phyloP scores from a whole-genome alignment of 2,329 filamentous ascomycete species.

The Epichloe coenophiala region DNA sequence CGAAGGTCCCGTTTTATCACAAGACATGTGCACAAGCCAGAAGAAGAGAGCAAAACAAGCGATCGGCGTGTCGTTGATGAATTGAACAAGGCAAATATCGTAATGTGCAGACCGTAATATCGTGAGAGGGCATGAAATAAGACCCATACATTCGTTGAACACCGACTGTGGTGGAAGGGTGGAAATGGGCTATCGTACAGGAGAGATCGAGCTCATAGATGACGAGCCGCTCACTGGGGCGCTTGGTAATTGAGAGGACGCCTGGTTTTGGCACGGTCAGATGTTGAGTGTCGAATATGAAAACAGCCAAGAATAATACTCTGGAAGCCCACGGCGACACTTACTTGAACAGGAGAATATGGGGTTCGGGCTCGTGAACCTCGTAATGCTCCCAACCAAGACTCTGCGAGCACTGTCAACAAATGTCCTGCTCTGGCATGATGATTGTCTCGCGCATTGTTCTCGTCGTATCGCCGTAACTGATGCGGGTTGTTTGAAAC shows the following conservation, averaged over 20 bases:
- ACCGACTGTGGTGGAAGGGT: constrained; percentile 4
- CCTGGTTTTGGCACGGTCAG: constrained; percentile 28
- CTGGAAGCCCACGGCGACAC: neutral
- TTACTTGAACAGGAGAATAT: constrained; percentile 97
- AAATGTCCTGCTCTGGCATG: neutral
- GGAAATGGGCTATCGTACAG: constrained; percentile 12
- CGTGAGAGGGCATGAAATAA: constrained; percentile 10
- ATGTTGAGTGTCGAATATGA: neutral
- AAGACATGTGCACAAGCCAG: neutral
- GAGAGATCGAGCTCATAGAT: constrained; percentile 5
- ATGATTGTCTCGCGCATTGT: neutral
- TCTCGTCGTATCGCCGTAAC: neutral
- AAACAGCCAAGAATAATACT: neutral
- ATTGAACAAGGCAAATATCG: constrained; percentile 6
- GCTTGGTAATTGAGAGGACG: constrained; percentile 76
- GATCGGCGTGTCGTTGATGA: constrained; percentile 3
- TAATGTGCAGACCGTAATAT: constrained; percentile 10
- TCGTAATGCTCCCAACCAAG: constrained; percentile 99
- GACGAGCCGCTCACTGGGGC: constrained; percentile 31
- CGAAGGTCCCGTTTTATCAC: neutral
- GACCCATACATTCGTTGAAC: constrained; percentile 8
- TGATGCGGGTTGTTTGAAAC: neutral
- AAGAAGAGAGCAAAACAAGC: neutral
- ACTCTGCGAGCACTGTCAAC: constrained; percentile 44
- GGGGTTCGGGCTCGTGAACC: constrained; percentile 95